Evolutionary conservation across 139 green algal genomes (phyloP).

Genomic region (Micromonas commoda): DNA sequence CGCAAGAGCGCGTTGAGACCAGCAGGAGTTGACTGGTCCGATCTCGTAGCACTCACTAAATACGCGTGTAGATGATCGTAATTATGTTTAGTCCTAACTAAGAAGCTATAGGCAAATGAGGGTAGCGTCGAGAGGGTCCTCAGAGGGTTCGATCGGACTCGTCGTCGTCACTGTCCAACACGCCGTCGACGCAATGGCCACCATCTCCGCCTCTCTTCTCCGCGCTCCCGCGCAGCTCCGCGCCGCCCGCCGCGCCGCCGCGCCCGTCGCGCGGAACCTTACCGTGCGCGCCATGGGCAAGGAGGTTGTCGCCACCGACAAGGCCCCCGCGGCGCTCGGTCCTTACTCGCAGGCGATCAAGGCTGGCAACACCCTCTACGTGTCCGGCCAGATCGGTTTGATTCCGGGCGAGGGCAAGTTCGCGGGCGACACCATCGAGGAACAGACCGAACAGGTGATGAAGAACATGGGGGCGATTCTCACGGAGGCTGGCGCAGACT

Average conservation of each 20-base stretch:
- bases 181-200: no score
- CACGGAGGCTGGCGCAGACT: constrained; percentile 67
- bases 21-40: no score
- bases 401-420: constrained; percentile 84
- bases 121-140: no score
- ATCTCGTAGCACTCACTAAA: no score
- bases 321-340: constrained; percentile 83
- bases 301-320: constrained; percentile 53
- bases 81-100: no score
- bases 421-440: constrained; percentile 58
- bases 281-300: neutral
- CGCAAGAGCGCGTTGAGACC: no score
- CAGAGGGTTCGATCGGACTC: no score
- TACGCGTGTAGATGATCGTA: no score
- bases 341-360: constrained; percentile 88
- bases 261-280: neutral
- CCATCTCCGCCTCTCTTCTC: no score
- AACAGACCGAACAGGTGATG: constrained; percentile 77
- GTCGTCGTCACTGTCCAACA: no score
- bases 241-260: no score
- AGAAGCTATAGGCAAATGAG: no score
- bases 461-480: constrained; percentile 91
- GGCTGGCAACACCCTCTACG: constrained; percentile 70
- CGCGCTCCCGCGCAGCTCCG: neutral
- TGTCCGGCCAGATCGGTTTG: constrained; percentile 80